Evolutionary conservation across 179 eudicot genomes (phyloP).

Genomic region (Gypsophila paniculata): DNA sequence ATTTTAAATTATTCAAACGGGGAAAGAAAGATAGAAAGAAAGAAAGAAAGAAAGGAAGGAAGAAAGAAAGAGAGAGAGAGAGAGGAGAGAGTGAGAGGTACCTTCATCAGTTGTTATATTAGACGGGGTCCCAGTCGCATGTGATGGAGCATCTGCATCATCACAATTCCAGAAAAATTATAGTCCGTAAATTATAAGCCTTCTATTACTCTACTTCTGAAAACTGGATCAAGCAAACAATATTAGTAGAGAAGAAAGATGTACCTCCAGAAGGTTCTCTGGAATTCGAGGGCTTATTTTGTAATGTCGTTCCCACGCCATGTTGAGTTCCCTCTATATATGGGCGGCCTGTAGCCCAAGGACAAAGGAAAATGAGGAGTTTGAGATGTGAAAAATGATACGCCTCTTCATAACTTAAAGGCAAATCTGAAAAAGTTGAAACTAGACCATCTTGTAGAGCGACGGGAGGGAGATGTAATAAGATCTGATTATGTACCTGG

Average conservation of each 20-base stretch:
- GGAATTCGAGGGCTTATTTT: conserved; percentile 7
- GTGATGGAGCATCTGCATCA: conserved; percentile 18
- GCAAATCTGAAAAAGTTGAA: background rate
- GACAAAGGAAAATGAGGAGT: conserved; percentile 1
- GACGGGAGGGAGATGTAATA: conserved; percentile 3
- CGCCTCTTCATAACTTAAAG: background rate
- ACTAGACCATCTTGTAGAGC: background rate
- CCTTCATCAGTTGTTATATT: conserved; percentile 7
- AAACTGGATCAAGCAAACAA: background rate
- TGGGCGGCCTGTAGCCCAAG: conserved; percentile 14
- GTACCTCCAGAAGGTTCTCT: conserved; percentile 14
- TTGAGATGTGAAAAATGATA: background rate
- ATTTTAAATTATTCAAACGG: background rate
- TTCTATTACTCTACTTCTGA: background rate
- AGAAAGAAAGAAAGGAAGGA: too few relatives aligned
- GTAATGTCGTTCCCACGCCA: conserved; percentile 4
- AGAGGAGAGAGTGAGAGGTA: background rate
- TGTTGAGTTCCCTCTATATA: conserved; percentile 1
- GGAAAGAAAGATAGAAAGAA: background rate
- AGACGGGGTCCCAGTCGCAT: conserved; percentile 1
- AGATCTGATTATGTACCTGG: conserved; percentile 4
- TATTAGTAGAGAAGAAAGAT: background rate
- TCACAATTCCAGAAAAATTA: conserved; percentile 4
- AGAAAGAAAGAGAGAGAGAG: too few relatives aligned
- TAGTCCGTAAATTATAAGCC: background rate